phyloP scores from a whole-genome alignment of 169 alveolate species.

The Plasmodium inui region DNA sequence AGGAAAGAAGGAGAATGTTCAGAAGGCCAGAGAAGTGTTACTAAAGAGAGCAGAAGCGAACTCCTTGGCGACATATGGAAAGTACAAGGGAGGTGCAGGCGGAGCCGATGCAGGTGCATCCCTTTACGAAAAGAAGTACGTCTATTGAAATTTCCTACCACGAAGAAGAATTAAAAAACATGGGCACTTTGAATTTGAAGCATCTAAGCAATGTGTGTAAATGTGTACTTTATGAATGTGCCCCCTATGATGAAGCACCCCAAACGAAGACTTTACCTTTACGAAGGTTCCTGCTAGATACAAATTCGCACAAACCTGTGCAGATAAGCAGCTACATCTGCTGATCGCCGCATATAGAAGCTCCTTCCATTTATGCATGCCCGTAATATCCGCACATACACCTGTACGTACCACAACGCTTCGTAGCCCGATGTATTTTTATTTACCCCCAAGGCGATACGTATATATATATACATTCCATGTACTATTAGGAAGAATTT shows the following conservation, averaged over 20 bases:
- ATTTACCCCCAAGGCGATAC: background rate
- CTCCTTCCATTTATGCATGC: background rate
- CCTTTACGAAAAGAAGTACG: slow-evolving; percentile 83
- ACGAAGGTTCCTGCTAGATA: background rate
- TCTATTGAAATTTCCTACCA: slow-evolving; percentile 57
- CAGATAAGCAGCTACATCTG: background rate
- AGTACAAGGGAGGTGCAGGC: slow-evolving; percentile 82
- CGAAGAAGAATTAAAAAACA: background rate
- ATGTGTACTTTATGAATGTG: background rate
- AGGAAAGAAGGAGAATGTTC: slow-evolving; percentile 96
- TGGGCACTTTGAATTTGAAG: background rate
- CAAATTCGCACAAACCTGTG: background rate
- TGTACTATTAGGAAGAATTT: background rate
- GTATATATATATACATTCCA: background rate
- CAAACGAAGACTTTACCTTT: background rate
- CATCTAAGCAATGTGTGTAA: background rate
- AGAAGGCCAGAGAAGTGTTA: slow-evolving; percentile 96
- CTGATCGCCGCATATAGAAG: background rate
- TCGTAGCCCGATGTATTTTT: background rate
- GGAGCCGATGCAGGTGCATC: slow-evolving; percentile 81
- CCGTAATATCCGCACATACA: background rate
- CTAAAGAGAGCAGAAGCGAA: slow-evolving; percentile 96
- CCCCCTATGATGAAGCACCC: background rate
- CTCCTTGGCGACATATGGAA: slow-evolving; percentile 92
- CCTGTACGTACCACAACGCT: background rate